Evolutionary conservation across 2,329 filamentous ascomycete genomes (phyloP).

Genomic region (Talaromyces rugulosus): DNA sequence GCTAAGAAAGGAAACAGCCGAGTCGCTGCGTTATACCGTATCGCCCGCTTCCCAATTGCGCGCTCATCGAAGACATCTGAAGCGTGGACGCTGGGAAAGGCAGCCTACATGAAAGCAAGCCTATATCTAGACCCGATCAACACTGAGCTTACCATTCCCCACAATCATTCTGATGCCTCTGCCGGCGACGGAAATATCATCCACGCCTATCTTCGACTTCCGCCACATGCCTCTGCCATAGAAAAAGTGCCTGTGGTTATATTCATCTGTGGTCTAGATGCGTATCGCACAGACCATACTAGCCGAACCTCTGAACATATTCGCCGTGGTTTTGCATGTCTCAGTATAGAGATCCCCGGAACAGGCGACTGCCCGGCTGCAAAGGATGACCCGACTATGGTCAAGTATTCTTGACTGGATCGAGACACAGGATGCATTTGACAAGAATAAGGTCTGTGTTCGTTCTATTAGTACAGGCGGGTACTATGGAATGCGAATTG

Average conservation of each 20-base stretch:
- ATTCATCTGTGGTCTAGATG: not conserved
- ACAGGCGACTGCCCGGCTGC: not conserved
- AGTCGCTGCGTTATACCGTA: not conserved
- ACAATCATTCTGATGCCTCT: not conserved
- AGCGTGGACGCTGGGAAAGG: not conserved
- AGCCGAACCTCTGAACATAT: not conserved
- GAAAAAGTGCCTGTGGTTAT: not conserved
- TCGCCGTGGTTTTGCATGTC: not conserved
- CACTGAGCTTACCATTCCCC: not conserved
- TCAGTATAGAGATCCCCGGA: not conserved
- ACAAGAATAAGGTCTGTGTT: not conserved
- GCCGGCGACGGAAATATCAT: not conserved
- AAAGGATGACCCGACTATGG: not conserved
- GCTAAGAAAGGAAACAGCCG: not conserved
- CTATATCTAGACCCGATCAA: not conserved
- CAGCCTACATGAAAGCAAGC: not conserved
- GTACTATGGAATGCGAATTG: not conserved
- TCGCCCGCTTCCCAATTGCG: not conserved
- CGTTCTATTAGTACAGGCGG: not conserved
- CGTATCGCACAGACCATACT: not conserved
- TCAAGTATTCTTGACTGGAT: not conserved
- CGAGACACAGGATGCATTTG: not conserved
- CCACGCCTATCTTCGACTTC: not conserved
- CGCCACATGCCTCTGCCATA: not conserved
- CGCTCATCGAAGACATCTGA: not conserved